Evolutionary conservation across 495 filamentous ascomycete species (phyloP).

Genomic region (Penicillium odoratum): DNA sequence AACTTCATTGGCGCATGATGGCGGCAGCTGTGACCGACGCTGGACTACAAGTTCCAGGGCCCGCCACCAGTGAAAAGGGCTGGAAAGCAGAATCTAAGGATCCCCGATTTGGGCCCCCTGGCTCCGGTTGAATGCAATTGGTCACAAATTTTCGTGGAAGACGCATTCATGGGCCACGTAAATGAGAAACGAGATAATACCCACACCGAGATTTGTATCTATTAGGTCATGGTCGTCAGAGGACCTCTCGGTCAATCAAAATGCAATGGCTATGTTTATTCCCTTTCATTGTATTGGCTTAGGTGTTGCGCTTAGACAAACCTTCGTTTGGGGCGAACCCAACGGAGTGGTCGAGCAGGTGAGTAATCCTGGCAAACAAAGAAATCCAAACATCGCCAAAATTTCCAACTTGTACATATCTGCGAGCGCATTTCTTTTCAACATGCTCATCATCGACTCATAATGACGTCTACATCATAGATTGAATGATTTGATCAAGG

Average conservation of each 20-base stretch:
- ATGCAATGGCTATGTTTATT: constrained; percentile 1
- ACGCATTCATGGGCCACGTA: background rate
- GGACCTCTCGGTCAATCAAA: background rate
- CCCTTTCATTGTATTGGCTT: background rate
- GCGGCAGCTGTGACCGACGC: constrained; percentile 72
- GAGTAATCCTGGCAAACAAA: background rate
- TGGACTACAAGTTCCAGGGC: constrained; percentile 66
- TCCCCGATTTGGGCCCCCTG: background rate
- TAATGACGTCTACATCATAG: background rate
- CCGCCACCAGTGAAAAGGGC: background rate
- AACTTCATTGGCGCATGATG: constrained; percentile 71
- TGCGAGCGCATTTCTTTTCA: background rate
- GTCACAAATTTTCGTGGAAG: background rate
- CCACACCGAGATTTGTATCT: background rate
- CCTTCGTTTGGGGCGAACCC: background rate
- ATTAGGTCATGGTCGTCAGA: background rate
- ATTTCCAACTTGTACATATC: background rate
- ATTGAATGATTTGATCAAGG: background rate
- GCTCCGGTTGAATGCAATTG: background rate
- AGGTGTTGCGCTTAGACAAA: background rate
- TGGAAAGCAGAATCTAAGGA: background rate
- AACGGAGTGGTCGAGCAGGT: background rate
- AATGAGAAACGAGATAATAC: constrained; percentile 4
- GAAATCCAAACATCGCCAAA: background rate
- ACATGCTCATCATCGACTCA: background rate